Evolutionary conservation across 2,329 filamentous ascomycete genomes (phyloP), one percentile per base, ranked within the genome.

Genomic region (Chalara sp.): DNA sequence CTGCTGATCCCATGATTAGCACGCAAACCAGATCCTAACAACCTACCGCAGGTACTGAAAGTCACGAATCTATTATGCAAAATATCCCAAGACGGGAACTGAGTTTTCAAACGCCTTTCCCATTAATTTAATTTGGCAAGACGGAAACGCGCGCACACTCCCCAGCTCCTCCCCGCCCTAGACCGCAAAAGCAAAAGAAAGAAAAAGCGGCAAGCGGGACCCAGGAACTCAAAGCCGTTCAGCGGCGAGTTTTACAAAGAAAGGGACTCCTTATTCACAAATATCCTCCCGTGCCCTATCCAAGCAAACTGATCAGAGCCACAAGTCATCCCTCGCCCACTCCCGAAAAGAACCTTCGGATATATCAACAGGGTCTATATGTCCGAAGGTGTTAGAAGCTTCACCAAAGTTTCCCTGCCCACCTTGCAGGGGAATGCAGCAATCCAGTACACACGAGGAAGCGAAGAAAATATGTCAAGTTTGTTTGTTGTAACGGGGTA

Each of bases 401-500:
- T 37, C 8, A n/a, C 35, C 8, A 37, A n/a, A 37, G 35, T n/a
- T 37, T 37, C 8, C 35, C 21, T 21, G 21, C 21, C 21, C 21
- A 21, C 21, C 21, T 2, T 37, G 35, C 35, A 37, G 35, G 8
- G n/a, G n/a, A n/a, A 8, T 37, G 35, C n/a, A 37, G 40, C 33
- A 40, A 48, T 31, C 32, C 41, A 50, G 29, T 28, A 50, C 43
- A 52, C 32, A 44, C 6, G 44, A 51, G 51, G 46, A 52, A 53
- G 35, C 45, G 29, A 28, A 58, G 57, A 8, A n/a, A 37, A 37
- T 37, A n/a, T 10, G n/a, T 8, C 35, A 37, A n/a, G 35, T 37
- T 10, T 8, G 8, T 37, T 8, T 37, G n/a, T 10, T 10, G 35
- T 46, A 56, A 60, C 51, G 53, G 58, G 56, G 58, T 59, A 61